Percentiles rank a stretch among this genome's conserved stretches.
These are phyloP conservation scores for Huiozyma naganishii DNA, from an alignment of 805 yeast species.

Conservation along the genomic window DNA sequence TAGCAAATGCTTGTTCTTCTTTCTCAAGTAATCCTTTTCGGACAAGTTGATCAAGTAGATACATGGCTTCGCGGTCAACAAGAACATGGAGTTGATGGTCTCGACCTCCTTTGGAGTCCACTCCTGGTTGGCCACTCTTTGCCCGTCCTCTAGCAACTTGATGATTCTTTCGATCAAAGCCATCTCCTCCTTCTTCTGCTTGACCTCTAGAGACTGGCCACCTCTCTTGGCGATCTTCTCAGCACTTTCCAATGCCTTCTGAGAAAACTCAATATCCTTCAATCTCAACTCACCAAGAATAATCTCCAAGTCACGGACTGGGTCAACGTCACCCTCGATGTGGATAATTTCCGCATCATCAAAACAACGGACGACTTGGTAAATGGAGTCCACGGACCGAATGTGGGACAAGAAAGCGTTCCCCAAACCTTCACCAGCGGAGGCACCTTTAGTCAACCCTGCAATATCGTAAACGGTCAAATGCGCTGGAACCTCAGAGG, in stretches of 20 bases:
- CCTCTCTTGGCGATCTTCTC: constrained; percentile 78
- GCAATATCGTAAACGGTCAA: constrained; percentile 95
- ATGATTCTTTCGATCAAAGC: constrained; percentile 65
- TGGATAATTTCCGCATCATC: constrained; percentile 97
- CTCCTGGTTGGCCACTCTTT: constrained; percentile 74
- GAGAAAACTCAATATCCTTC: constrained; percentile 92
- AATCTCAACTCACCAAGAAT: constrained; percentile 85
- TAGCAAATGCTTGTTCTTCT: constrained; percentile 76
- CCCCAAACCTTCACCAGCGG: constrained; percentile 95
- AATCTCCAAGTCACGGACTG: constrained; percentile 87
- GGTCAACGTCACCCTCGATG: constrained; percentile 93
- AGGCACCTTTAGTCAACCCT: constrained; percentile 94
- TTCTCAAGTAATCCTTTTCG: constrained; percentile 77
- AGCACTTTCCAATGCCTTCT: constrained; percentile 67
- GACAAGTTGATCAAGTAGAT: constrained; percentile 85
- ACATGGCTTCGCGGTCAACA: constrained; percentile 91
- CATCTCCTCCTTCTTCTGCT: constrained; percentile 79
- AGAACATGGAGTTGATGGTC: constrained; percentile 70
- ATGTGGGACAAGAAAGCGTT: constrained; percentile 94
- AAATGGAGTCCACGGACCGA: constrained; percentile 95
- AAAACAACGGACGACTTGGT: constrained; percentile 95
- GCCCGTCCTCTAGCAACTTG: constrained; percentile 67
- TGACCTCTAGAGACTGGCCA: constrained; percentile 81
- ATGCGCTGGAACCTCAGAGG: constrained; percentile 80
- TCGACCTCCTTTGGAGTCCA: constrained; percentile 93